Percentiles rank a stretch among this genome's conserved stretches.
Evolutionary conservation across 1,139 yeast genomes (phyloP).

Genomic region (Ogataea hybrid): DNA sequence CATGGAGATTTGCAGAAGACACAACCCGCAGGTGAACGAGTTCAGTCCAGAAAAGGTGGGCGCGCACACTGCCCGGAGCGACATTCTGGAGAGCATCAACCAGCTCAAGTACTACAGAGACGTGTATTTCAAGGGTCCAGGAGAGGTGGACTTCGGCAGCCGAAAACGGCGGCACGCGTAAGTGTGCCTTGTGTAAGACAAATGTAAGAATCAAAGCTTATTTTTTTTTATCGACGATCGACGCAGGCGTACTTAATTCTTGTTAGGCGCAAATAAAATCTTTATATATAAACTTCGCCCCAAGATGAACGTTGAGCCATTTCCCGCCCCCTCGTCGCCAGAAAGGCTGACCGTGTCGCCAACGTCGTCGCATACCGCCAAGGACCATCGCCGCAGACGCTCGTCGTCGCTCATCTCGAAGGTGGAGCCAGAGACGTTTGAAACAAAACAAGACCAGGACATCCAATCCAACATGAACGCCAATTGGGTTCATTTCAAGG

Average conservation of each 20-base stretch:
- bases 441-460: conserved; percentile 89
- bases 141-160: conserved; percentile 15
- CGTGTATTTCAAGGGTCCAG: conserved; percentile 45
- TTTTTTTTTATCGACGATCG: conserved; percentile 2
- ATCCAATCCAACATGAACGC: conserved; percentile 89
- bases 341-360: conserved; percentile 31
- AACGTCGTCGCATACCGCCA: conserved; percentile 27
- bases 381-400: conserved; percentile 42
- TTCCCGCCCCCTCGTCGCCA: conserved; percentile 31
- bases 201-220: too few relatives aligned
- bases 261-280: conserved; percentile 7
- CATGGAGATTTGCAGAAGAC: conserved; percentile 76
- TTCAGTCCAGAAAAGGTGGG: conserved; percentile 61
- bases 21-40: conserved; percentile 61
- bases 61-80: conserved; percentile 83
- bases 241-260: conserved; percentile 4
- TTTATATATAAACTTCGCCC: not conserved
- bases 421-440: conserved; percentile 89
- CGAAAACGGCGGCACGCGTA: conserved; percentile 3
- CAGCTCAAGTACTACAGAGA: conserved; percentile 79
- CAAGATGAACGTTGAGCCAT: conserved; percentile 24
- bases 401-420: conserved; percentile 77
- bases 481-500: conserved; percentile 92
- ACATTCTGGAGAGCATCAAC: conserved; percentile 82
- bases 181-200: not conserved